Evolutionary conservation across 257 asterid species (phyloP).

Genomic region (Haberlea rhodopensis): DNA sequence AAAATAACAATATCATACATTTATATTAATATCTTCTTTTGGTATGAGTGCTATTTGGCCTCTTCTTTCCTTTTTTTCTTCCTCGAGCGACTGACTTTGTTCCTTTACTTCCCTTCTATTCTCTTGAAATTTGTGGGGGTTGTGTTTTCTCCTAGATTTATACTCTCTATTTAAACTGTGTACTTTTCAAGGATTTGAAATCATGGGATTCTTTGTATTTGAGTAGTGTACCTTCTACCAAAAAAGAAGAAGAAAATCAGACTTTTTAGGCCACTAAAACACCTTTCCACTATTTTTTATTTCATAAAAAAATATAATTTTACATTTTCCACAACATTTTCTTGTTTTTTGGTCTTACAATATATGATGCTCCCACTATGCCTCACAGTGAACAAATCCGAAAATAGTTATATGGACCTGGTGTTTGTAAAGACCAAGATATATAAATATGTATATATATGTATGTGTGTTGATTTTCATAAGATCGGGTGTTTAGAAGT

Average conservation of each 20-base stretch:
- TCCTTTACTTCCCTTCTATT: slow-evolving; percentile 49
- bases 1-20: no score
- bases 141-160: slow-evolving; percentile 52
- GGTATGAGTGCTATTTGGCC: slow-evolving; percentile 50
- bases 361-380: slow-evolving; percentile 52
- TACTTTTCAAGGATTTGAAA: slow-evolving; percentile 46
- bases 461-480: no score
- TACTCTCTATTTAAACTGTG: slow-evolving; percentile 32
- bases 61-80: slow-evolving; percentile 55
- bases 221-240: no score
- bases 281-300: slow-evolving; percentile 16
- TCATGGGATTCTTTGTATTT: slow-evolving; percentile 70
- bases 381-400: slow-evolving; percentile 50
- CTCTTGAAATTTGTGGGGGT: slow-evolving; percentile 65
- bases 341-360: slow-evolving; percentile 31
- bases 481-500: no score
- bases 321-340: slow-evolving; percentile 28
- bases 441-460: no score
- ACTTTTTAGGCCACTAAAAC: slow-evolving; percentile 58
- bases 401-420: no score
- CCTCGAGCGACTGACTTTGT: no score
- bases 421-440: no score
- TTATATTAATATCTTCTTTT: slow-evolving; percentile 37
- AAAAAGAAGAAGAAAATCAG: slow-evolving; percentile 46
- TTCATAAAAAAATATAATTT: no score